Evolutionary conservation across 75 land plant species (phyloP).

Genomic region (Pinus albicaulis): DNA sequence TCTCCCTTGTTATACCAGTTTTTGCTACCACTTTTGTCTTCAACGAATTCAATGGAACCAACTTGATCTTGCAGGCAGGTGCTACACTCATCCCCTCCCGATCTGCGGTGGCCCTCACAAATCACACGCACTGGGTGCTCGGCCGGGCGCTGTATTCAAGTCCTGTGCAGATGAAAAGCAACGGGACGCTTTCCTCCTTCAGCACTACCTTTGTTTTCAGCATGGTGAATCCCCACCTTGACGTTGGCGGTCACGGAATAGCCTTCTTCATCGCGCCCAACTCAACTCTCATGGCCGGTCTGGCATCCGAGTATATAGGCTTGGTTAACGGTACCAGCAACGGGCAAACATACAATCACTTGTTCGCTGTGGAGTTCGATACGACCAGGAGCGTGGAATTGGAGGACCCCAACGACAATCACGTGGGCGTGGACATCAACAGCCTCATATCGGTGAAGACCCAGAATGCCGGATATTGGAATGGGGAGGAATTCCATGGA

Average conservation of each 20-base stretch:
- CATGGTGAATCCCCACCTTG: conserved; percentile 19
- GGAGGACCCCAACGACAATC: conserved; percentile 36
- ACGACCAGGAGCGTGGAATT: conserved; percentile 25
- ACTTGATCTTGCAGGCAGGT: conserved; percentile 23
- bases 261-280: conserved; percentile 25
- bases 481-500: not conserved
- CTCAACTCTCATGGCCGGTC: conserved; percentile 11
- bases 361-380: conserved; percentile 61
- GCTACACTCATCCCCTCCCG: conserved; percentile 13
- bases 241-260: conserved; percentile 34
- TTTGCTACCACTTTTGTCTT: not conserved
- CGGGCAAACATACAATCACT: conserved; percentile 30
- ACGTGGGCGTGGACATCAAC: conserved; percentile 50
- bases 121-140: too few species aligned
- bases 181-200: conserved; percentile 20
- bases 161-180: too few species aligned
- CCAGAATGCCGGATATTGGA: conserved; percentile 7
- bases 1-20: conserved; percentile 24
- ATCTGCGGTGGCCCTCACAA: conserved; percentile 5
- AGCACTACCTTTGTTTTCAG: conserved; percentile 37
- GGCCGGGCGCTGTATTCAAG: too few species aligned
- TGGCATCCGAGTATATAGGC: conserved; percentile 36
- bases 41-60: too few species aligned
- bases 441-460: conserved; percentile 27
- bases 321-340: conserved; percentile 17